Conservation (phyloP, 306 rosid genomes). For the Cucumis cinereus region DNA sequence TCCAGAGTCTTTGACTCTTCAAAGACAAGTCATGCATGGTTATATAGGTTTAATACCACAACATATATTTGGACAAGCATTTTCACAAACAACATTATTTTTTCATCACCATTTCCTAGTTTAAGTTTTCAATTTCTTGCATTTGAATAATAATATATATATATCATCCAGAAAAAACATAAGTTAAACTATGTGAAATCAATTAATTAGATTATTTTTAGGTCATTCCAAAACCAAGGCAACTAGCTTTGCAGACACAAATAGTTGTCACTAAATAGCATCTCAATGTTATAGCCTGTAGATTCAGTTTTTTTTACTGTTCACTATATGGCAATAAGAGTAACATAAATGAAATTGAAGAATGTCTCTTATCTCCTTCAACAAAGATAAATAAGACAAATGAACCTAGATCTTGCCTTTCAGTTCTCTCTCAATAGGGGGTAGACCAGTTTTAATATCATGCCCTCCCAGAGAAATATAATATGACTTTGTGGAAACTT, state of each 20-base stretch:
- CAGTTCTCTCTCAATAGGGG: background rate
- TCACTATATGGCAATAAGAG: slow-evolving; percentile 48
- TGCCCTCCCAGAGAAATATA: background rate
- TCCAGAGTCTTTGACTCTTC: background rate
- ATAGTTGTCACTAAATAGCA: background rate
- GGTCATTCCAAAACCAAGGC: background rate
- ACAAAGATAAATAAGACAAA: background rate
- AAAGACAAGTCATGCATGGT: background rate
- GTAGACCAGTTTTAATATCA: background rate
- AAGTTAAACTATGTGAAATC: background rate
- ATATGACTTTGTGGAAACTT: background rate
- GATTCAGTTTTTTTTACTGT: slow-evolving; percentile 18
- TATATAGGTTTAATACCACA: background rate
- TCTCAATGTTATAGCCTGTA: background rate
- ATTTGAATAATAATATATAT: too few species aligned
- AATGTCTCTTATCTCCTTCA: too few species aligned
- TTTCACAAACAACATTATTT: too few species aligned
- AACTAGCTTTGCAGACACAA: background rate
- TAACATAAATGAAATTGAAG: background rate
- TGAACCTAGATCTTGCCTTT: background rate
- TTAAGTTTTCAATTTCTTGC: background rate
- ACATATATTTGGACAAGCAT: background rate
- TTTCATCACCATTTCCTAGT: background rate
- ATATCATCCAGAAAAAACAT: background rate
- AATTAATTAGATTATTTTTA: too few species aligned